phyloP scores from a whole-genome alignment of 2,329 filamentous ascomycete species.

The Ophiosphaerella narmari region DNA sequence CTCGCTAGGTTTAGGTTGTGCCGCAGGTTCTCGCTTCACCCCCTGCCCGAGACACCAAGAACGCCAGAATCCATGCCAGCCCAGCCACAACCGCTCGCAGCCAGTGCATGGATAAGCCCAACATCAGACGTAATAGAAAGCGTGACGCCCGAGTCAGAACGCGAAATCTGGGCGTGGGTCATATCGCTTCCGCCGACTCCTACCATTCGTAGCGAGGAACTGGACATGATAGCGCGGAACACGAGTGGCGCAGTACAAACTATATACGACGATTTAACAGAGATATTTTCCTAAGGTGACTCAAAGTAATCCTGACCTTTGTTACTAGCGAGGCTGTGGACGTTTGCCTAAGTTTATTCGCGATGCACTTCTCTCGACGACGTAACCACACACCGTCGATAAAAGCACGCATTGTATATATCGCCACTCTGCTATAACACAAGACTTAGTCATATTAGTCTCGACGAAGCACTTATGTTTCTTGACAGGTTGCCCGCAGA shows the following conservation, averaged over 20 bases:
- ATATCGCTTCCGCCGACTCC: too few species aligned
- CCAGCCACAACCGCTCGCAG: slow-evolving; percentile 16
- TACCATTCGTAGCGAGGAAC: not conserved
- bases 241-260: not conserved
- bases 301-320: not conserved
- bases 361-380: too few species aligned
- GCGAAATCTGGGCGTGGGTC: too few species aligned
- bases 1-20: slow-evolving; percentile 33
- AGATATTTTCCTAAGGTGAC: not conserved
- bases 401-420: too few species aligned
- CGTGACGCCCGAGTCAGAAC: slow-evolving; percentile 1
- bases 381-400: too few species aligned
- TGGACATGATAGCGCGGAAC: not conserved
- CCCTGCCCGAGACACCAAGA: slow-evolving; percentile 28
- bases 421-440: too few species aligned
- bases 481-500: not conserved
- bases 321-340: too few species aligned
- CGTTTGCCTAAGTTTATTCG: too few species aligned
- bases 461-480: not conserved
- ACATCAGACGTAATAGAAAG: not conserved
- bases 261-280: not conserved
- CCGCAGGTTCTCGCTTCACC: slow-evolving; percentile 35
- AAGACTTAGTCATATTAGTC: too few species aligned
- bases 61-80: slow-evolving; percentile 28
- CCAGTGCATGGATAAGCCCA: slow-evolving; percentile 8